Percentiles rank a stretch among this genome's conserved stretches.
Evolutionary conservation across 768 basidiomycete species (phyloP).

Genomic region (Termitomyces bulborhizus): DNA sequence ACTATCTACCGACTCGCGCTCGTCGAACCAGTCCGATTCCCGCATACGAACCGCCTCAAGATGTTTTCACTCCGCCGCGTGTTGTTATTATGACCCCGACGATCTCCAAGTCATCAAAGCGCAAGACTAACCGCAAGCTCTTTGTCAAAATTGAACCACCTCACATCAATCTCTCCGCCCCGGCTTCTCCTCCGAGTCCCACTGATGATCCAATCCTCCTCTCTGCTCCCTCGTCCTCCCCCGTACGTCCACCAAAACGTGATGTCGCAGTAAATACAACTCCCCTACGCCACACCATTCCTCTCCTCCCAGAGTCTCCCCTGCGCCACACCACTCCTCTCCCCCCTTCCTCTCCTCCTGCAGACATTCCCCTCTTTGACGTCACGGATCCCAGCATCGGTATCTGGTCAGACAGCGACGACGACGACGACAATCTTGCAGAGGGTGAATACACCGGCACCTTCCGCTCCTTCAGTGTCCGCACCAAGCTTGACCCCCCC

Average conservation of each 20-base stretch:
- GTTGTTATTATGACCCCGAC: slow-evolving; percentile 46
- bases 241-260: slow-evolving; percentile 8
- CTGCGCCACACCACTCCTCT: neutral
- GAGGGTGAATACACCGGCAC: slow-evolving; percentile 66
- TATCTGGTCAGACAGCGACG: slow-evolving; percentile 33
- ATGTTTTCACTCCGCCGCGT: slow-evolving; percentile 68
- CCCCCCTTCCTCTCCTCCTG: slow-evolving; percentile 9
- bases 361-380: slow-evolving; percentile 21
- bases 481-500: slow-evolving; percentile 62
- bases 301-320: no score
- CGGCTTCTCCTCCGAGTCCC: slow-evolving; percentile 66
- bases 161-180: slow-evolving; percentile 49
- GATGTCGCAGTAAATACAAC: slow-evolving; percentile 17
- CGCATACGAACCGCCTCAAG: slow-evolving; percentile 58
- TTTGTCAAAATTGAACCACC: slow-evolving; percentile 61
- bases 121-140: slow-evolving; percentile 19
- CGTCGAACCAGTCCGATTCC: slow-evolving; percentile 52
- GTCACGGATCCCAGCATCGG: slow-evolving; percentile 19
- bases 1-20: slow-evolving; percentile 23
- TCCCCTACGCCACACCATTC: neutral
- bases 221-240: slow-evolving; percentile 31
- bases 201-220: slow-evolving; percentile 72
- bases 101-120: slow-evolving; percentile 32
- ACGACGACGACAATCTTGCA: slow-evolving; percentile 27
- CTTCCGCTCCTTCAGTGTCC: slow-evolving; percentile 49